Evolutionary conservation across 2,329 filamentous ascomycete genomes (phyloP), one percentile per base, ranked within the genome.

Genomic region (Pseudogymnoascus pannorum): DNA sequence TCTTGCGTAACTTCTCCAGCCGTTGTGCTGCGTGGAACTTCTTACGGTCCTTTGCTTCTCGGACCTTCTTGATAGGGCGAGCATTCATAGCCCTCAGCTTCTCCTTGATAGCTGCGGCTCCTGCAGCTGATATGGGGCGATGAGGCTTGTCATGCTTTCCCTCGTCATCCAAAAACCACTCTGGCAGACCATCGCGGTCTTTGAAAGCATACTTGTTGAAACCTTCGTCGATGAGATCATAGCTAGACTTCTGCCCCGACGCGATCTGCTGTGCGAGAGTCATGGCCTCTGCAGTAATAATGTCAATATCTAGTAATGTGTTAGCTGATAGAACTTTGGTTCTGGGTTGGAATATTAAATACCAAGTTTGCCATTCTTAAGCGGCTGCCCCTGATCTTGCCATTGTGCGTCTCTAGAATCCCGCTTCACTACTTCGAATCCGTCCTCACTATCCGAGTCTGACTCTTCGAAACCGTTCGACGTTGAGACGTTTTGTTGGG

Each of bases 211-310:
- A 90, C 74, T 91, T 94, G 79, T 96, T 97, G 82, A 94, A 99
- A 40, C 87, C 87, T 64, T 97, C 93, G 70, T 99, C 95, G 51
- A 93, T 78, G 4, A 96, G 78, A 68, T 97, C 91, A 61, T 88
- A 76, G 51, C 84, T 88, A 0, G 87, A 89, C 74, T 88, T 92
- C 72, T 93, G 83, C 48, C 93, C 93, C 0, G 88, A 91, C 3
- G 92, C 94, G 63, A 99, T 87, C 71, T 91, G 85, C 66, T 97
- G 94, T 0, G 94, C 95, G 14, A 99, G 82, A 0, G 93, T 95
- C 94, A 99, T 99, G 66, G 95, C 94, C 79, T 99, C 94, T 4
- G 92, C 94, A n/a, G 94, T 99, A 71, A 97, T 96, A 70, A 99
- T 97, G 73, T 97, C 92, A 75, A 99, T 96, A 72, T 97, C 92